Percentiles rank a stretch among this genome's conserved stretches.
Conservation (phyloP, 78 protist species). For the Pelomyxa schiedti region DNA sequence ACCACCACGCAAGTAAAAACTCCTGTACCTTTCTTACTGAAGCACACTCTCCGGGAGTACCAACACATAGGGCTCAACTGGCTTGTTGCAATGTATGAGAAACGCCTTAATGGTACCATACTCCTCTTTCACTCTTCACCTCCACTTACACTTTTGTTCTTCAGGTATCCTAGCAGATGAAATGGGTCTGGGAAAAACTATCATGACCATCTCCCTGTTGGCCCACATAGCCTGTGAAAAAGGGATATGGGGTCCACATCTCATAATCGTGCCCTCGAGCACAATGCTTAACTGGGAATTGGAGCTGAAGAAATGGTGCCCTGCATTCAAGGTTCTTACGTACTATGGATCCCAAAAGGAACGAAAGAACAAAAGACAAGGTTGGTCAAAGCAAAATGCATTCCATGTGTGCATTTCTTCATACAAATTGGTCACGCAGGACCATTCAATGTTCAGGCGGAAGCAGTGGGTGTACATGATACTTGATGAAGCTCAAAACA, state of each 20-base stretch:
- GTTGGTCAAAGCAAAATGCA: slow-evolving; percentile 70
- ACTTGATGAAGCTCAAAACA: slow-evolving; percentile 94
- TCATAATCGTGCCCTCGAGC: slow-evolving; percentile 81
- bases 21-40: slow-evolving; percentile 58
- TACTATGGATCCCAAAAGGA: slow-evolving; percentile 76
- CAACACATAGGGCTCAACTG: slow-evolving; percentile 87
- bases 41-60: slow-evolving; percentile 69
- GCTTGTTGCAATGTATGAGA: slow-evolving; percentile 71
- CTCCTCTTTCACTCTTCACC: neutral
- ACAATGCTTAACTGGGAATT: slow-evolving; percentile 81
- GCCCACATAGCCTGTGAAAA: slow-evolving; percentile 79
- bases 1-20: slow-evolving; percentile 50
- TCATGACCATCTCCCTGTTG: slow-evolving; percentile 80
- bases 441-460: slow-evolving; percentile 51
- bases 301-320: slow-evolving; percentile 84
- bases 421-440: slow-evolving; percentile 69
- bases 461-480: slow-evolving; percentile 79
- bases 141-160: slow-evolving; percentile 4
- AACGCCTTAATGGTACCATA: slow-evolving; percentile 56
- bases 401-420: slow-evolving; percentile 84
- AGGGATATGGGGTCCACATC: slow-evolving; percentile 87
- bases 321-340: slow-evolving; percentile 78
- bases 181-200: slow-evolving; percentile 86
- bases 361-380: slow-evolving; percentile 67
- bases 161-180: slow-evolving; percentile 96